Evolutionary conservation across 2,329 filamentous ascomycete genomes (phyloP), one percentile per base, ranked within the genome.

Genomic region (Ascosphaera aggregata): DNA sequence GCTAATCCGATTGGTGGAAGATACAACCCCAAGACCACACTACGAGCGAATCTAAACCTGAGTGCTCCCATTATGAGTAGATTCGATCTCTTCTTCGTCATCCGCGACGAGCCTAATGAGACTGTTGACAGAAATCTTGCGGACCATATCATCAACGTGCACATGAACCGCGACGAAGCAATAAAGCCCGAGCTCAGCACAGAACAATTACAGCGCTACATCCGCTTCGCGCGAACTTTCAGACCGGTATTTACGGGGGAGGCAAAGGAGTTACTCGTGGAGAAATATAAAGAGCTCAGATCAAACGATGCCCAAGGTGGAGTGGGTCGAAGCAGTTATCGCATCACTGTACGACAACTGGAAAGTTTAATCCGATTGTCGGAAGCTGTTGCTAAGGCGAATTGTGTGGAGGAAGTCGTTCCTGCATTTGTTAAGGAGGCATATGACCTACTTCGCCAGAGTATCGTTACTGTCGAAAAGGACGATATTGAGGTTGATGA

Each of bases 61-160:
- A 86, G 78, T 18, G 89, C 89, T 1, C 89, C 89, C 42, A 98
- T 98, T 63, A 98, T 98, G 89, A 93, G 82, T 39, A 80, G 89
- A 65, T 98, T 98, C 59, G 89, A 98, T 63, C 67, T 98, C 8
- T 98, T 98, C 68, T 98, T 98, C 53, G 84, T 98, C 39, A 79
- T 98, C 18, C 70, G 95, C 1, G 89, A 98, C 54, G 89, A 98
- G 51, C 95, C 86, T 55, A 92, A 94, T 52, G 86, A 95, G 60
- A 62, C 70, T 31, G 74, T 92, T 24, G 89, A 98, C 54, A 77
- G 84, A 41, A 82, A 91, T 52, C 67, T 98, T 3, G 89, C 89
- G 2, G 72, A 86, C 51, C 89, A 98, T 57, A 98, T 98, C 51
- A 86, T 98, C 44, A 75, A 75, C 43, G 77, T 98, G 41, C 89